Conservation (phyloP, 2,329 filamentous ascomycete species). For the Pyrenochaeta sp. region DNA sequence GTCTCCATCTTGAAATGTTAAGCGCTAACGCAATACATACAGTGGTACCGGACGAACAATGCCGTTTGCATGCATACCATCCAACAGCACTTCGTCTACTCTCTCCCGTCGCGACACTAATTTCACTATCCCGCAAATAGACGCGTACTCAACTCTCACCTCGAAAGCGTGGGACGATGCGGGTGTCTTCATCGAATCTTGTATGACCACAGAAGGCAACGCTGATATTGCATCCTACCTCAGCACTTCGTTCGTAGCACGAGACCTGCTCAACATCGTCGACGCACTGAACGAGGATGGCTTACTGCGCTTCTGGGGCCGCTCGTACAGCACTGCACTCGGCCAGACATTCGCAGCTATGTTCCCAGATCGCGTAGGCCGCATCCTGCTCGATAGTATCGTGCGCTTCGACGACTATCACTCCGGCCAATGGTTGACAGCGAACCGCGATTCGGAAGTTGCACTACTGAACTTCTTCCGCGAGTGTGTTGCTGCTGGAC, state of each 20-base stretch:
- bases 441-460: slow-evolving; percentile 18
- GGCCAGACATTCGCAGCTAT: slow-evolving; percentile 58
- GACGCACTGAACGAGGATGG: slow-evolving; percentile 26
- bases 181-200: slow-evolving; percentile 12
- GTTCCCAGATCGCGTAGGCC: slow-evolving; percentile 38
- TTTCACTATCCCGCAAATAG: slow-evolving; percentile 13
- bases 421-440: slow-evolving; percentile 18
- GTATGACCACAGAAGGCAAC: slow-evolving; percentile 18
- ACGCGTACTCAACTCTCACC: slow-evolving; percentile 12
- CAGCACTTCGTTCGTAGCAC: slow-evolving; percentile 21
- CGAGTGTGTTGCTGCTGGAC: slow-evolving; percentile 19
- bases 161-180: slow-evolving; percentile 19
- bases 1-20: neutral
- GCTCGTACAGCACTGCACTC: slow-evolving; percentile 57
- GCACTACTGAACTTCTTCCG: slow-evolving; percentile 17
- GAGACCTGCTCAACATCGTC: slow-evolving; percentile 29
- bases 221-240: slow-evolving; percentile 21
- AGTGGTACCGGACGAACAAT: slow-evolving; percentile 26
- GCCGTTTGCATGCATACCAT: slow-evolving; percentile 15
- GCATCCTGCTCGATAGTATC: slow-evolving; percentile 50
- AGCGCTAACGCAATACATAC: neutral
- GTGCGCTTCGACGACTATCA: slow-evolving; percentile 21
- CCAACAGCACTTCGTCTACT: slow-evolving; percentile 9
- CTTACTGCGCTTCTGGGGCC: slow-evolving; percentile 42
- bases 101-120: slow-evolving; percentile 17